Evolutionary conservation across 225 moss, liverwort and hornwort species (phyloP), one percentile per base, ranked within the genome.

Genomic region (Straminergon stramineum): DNA sequence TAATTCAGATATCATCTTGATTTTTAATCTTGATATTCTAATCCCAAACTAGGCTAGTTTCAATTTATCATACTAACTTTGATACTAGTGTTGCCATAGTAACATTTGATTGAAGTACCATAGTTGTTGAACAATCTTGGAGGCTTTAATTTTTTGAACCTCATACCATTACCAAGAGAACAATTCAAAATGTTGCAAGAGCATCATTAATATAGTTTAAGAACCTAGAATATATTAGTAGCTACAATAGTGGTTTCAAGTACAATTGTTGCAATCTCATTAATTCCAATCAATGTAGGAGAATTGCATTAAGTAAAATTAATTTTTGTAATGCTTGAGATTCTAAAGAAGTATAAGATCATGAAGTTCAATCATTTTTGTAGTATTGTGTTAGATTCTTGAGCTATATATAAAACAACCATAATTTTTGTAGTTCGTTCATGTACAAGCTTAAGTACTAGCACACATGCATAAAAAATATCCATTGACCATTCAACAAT

Each of bases 121-220:
- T 0, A 0, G 2, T 70, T 70, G 13, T 24, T 23, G 7, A n/a
- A 0, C 0, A 4, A 4, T 5, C 39, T 39, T 24, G 4, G 2
- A 70, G 5, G 1, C 24, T 24, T 39, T 2, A 70, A 39, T 24
- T 70, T 70, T 14, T 39, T 22, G 4, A 39, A 13, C 22, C 18
- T 69, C 13, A 69, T 69, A n/a, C 13, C 22, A n/a, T 7, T 22
- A 21, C 4, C 2, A 70, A 14, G 4, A 70, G 4, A 23, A 23
- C 23, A 23, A 7, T 69, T 23, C 23, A 23, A 2, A 20, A 23
- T 70, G 23, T 11, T 14, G 4, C 39, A 70, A 39, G 4, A 39
- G 0, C 7, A 39, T 24, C 7, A 23, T 70, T 39, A 23, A 22
- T 1, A 0, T 70, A 23, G 7, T 70, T 23, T 0, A 39, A 70